These are phyloP conservation scores for Penicillium crystallinum DNA, from an alignment of 495 filamentous ascomycete species.

Conservation along the genomic window DNA sequence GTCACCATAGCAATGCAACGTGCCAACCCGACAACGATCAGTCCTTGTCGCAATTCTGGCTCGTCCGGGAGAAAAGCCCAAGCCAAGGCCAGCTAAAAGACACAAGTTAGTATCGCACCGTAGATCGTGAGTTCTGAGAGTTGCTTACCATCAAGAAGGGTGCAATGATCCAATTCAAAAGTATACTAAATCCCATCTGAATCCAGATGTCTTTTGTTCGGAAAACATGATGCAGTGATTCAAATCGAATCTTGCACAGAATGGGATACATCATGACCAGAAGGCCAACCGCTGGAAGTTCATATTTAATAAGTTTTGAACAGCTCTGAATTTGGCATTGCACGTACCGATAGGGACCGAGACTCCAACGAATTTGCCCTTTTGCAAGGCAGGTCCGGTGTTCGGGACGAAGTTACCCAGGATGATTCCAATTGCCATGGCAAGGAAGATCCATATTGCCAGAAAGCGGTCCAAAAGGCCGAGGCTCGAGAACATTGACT, in stretches of 20 bases:
- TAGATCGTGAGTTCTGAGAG: not conserved
- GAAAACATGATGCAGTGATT: slow-evolving; percentile 68
- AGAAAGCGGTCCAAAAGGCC: slow-evolving; percentile 71
- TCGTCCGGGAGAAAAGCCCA: slow-evolving; percentile 82
- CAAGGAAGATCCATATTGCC: slow-evolving; percentile 80
- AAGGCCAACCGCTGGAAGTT: slow-evolving; percentile 61
- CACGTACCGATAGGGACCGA: slow-evolving; percentile 71
- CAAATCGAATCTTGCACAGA: slow-evolving; percentile 85
- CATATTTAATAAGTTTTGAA: not conserved
- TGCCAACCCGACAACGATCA: slow-evolving; percentile 73
- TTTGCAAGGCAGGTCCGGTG: slow-evolving; percentile 59
- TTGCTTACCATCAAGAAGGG: slow-evolving; percentile 75
- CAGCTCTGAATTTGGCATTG: not conserved
- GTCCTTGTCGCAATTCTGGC: slow-evolving; percentile 58
- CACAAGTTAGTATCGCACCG: not conserved
- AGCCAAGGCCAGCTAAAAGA: slow-evolving; percentile 51
- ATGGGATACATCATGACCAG: slow-evolving; percentile 96
- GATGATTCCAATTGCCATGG: slow-evolving; percentile 76
- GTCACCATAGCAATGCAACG: slow-evolving; percentile 78
- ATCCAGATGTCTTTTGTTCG: slow-evolving; percentile 61
- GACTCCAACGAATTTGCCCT: slow-evolving; percentile 68
- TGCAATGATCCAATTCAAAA: slow-evolving; percentile 87
- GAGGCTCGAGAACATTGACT: slow-evolving; percentile 49
- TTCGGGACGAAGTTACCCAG: slow-evolving; percentile 72
- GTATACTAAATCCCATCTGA: slow-evolving; percentile 71